Evolutionary conservation across 2,329 filamentous ascomycete genomes (phyloP), one percentile per base, ranked within the genome.

Genomic region (Fusarium staphyleae): DNA sequence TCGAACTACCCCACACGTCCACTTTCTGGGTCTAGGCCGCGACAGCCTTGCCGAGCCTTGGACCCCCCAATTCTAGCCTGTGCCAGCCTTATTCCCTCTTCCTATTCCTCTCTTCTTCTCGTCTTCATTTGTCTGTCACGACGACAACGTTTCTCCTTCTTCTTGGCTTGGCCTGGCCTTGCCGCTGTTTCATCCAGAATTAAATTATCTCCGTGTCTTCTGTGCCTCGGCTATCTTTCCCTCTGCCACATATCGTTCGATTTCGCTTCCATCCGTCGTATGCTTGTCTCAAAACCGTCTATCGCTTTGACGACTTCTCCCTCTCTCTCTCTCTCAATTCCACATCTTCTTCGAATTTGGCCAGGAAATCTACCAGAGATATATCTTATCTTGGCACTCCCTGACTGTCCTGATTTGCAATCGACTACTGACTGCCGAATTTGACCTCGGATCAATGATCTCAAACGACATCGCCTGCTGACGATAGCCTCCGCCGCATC

Each of bases 41-140:
- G 59, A 66, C 66, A 68, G 66, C 66, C 66, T 68, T 58, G 65
- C 63, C 51, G 55, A 57, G 60, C 62, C 65, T 64, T 57, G 60
- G 55, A 56, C 60, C 63, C 62, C 65, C 65, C 62, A 64, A 64
- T 60, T 58, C 57, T 52, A 63, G 58, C 51, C 60, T 57, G 32
- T 51, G 63, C 61, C 63, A 66, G 66, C 66, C 66, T 69, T 66
- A 63, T 65, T 66, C 57, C 56, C 64, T 62, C 65, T 53, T 57
- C 50, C 40, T 54, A 45, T 54, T 52, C 47, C 45, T 41, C 24
- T 46, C 36, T 46, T 50, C 48, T 51, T 48, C 46, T 33, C 55
- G 48, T 39, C 37, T 33, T 46, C 48, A n/a, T 47, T 45, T 45
- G 48, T 36, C 44, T 46, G 34, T 40, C 34, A 42, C 53, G 54